phyloP scores from a whole-genome alignment of 2,329 filamentous ascomycete species.

The Neoarthrinium moseri region DNA sequence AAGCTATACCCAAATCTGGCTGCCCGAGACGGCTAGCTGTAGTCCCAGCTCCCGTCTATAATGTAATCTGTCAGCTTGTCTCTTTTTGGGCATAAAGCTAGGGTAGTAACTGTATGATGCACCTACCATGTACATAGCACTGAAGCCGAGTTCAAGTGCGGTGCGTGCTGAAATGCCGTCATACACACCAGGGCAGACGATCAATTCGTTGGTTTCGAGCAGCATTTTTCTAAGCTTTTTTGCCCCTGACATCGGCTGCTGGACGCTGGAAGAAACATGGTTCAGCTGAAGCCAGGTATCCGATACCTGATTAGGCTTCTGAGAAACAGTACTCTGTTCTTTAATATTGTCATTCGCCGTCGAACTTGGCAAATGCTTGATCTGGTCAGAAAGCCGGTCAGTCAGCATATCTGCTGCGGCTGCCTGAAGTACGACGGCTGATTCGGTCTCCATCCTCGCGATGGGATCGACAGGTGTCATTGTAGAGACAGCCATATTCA shows the following conservation, averaged over 20 bases:
- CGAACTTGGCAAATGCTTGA: background rate
- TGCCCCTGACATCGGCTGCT: constrained; percentile 25
- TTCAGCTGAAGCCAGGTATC: constrained; percentile 16
- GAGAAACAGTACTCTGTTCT: too few relatives aligned
- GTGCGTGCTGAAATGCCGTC: constrained; percentile 48
- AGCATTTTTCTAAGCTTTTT: constrained; percentile 31
- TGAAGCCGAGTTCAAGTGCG: constrained; percentile 45
- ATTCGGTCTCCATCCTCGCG: background rate
- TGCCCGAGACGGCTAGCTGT: constrained; percentile 45
- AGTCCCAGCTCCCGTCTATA: constrained; percentile 49
- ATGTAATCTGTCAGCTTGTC: constrained; percentile 7
- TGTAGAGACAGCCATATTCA: constrained; percentile 1
- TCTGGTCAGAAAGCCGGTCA: background rate
- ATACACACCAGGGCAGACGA: constrained; percentile 48
- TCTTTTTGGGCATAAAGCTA: constrained; percentile 2
- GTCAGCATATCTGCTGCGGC: background rate
- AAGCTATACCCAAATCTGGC: constrained; percentile 48
- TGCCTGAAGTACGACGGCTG: background rate
- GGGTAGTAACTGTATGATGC: background rate
- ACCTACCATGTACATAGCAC: constrained; percentile 49
- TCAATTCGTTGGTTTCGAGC: constrained; percentile 29
- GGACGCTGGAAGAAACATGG: constrained; percentile 17
- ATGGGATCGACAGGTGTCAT: background rate
- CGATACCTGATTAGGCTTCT: background rate
- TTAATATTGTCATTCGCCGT: too few relatives aligned